These are phyloP conservation scores for Nakazawaea molendinolei DNA, from an alignment of 805 yeast species.

Conservation along the genomic window DNA sequence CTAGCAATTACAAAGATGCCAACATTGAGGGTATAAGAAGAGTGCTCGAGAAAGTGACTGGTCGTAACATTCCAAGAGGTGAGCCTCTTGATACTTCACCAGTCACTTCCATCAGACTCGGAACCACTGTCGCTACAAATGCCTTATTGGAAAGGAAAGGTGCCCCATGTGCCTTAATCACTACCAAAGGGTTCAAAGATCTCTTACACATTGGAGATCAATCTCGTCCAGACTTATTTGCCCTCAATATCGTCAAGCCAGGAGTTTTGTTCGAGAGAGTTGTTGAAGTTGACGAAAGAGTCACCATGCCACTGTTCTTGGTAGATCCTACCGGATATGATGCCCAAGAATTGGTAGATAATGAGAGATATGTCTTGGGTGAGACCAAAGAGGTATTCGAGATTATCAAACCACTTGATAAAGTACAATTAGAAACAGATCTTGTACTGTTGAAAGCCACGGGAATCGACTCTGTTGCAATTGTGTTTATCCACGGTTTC, in stretches of 20 bases:
- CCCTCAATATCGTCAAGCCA: constrained; percentile 34
- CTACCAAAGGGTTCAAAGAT: constrained; percentile 39
- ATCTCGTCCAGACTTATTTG: constrained; percentile 38
- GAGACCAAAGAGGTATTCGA: constrained; percentile 28
- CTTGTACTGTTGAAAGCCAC: constrained; percentile 10
- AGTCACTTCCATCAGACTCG: constrained; percentile 32
- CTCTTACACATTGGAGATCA: constrained; percentile 39
- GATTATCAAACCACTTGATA: constrained; percentile 24
- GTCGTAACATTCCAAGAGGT: constrained; percentile 21
- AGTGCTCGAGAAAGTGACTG: constrained; percentile 27
- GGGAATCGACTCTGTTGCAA: constrained; percentile 25
- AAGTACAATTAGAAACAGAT: constrained; percentile 17
- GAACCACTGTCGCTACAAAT: constrained; percentile 40
- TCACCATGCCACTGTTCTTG: constrained; percentile 30
- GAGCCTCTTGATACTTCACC: constrained; percentile 22
- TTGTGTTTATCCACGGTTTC: constrained; percentile 31
- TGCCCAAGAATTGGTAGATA: constrained; percentile 20
- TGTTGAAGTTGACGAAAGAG: constrained; percentile 37
- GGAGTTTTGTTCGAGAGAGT: constrained; percentile 33
- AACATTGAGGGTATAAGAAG: constrained; percentile 39
- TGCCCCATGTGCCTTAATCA: constrained; percentile 32
- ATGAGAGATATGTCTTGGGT: constrained; percentile 22
- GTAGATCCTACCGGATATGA: constrained; percentile 37
- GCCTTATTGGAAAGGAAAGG: constrained; percentile 41
- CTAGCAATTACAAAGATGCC: constrained; percentile 33